These are phyloP conservation scores for Globisporangium paddicum DNA, from an alignment of 352 stramenopile genomes.

Conservation along the genomic window DNA sequence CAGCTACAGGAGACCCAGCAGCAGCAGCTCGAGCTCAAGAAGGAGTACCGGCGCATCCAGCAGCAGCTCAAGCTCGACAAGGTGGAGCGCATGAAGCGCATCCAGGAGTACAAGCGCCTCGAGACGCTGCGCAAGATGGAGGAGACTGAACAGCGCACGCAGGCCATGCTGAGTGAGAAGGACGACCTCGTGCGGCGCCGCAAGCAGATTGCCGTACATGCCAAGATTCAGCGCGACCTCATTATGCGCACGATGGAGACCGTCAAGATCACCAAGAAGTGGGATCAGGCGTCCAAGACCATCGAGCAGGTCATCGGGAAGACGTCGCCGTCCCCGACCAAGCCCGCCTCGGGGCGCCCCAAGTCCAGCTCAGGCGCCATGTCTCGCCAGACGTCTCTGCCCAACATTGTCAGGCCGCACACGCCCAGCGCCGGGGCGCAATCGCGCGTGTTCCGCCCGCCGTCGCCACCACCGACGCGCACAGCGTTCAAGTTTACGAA, in stretches of 20 bases:
- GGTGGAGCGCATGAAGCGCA: slow-evolving; percentile 89
- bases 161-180: slow-evolving; percentile 77
- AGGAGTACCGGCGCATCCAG: slow-evolving; percentile 80
- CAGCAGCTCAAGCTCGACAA: slow-evolving; percentile 87
- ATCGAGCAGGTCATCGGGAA: slow-evolving; percentile 69
- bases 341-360: slow-evolving; percentile 28
- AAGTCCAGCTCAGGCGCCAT: slow-evolving; percentile 51
- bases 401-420: slow-evolving; percentile 24
- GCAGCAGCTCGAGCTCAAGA: slow-evolving; percentile 71
- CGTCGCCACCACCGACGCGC: slow-evolving; percentile 57
- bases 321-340: slow-evolving; percentile 28
- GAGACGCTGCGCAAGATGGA: slow-evolving; percentile 86
- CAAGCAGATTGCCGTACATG: slow-evolving; percentile 71
- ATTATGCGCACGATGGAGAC: slow-evolving; percentile 89
- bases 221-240: slow-evolving; percentile 86
- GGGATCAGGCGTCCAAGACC: slow-evolving; percentile 70
- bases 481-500: slow-evolving; percentile 77
- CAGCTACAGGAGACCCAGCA: slow-evolving; percentile 68
- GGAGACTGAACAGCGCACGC: slow-evolving; percentile 75
- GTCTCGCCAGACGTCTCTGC: slow-evolving; percentile 35
- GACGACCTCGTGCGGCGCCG: slow-evolving; percentile 74
- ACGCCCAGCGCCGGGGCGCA: slow-evolving; percentile 23
- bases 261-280: slow-evolving; percentile 88
- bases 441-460: slow-evolving; percentile 43
- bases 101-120: slow-evolving; percentile 90